Base-by-base conservation (phyloP, 1,284 basidiomycete species). In the Hymenochaete sp. region DNA sequence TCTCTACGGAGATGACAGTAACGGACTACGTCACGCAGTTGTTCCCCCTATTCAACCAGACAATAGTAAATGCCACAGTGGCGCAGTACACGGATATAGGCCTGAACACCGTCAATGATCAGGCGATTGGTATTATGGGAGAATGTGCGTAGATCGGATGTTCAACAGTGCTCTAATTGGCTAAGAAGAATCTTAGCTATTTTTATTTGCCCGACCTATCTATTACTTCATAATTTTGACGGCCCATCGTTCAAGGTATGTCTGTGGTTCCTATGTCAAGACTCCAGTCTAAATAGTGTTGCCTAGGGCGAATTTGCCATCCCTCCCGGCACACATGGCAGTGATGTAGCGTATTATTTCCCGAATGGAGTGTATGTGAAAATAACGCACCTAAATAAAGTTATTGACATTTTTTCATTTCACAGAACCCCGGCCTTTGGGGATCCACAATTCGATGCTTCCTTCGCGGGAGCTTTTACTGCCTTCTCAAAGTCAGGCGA, bases 391-490 rank as follows among this genome's bases (percentile, higher is more conserved):
- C n/a, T n/a, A n/a, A n/a, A n/a, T 10, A 14, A 14, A 36, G 9
- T 14, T 16, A 8, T 21, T 36, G 10, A 11, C 8, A 8, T 8
- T 14, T 10, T 36, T 16, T 18, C 11, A 24, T 19, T 14, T 38
- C 14, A 35, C 22, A 47, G 49, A 16, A 28, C 52, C 21, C 63
- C 63, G 1, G 38, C 57, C 0, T 68, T 63, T 55, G 53, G 61
- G 24, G 67, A 70, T 52, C 41, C 60, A 8, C 56, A 54, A 6
- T 70, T 72, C 53, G 51, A 59, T 45, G 60, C 60, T 22, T 62
- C 68, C 4, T 71, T 71, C 43, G 55, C 65, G 3, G 59, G 65
- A 42, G 59, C 62, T 0, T 73, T 70, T 58, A 47, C 66, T n/a
- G 56, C 62, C 33, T 64, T 70, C 41, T 63, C 53, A 0, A 52